Evolutionary conservation across 106 monocot species (phyloP).

Genomic region (Narthecium ossifragum): DNA sequence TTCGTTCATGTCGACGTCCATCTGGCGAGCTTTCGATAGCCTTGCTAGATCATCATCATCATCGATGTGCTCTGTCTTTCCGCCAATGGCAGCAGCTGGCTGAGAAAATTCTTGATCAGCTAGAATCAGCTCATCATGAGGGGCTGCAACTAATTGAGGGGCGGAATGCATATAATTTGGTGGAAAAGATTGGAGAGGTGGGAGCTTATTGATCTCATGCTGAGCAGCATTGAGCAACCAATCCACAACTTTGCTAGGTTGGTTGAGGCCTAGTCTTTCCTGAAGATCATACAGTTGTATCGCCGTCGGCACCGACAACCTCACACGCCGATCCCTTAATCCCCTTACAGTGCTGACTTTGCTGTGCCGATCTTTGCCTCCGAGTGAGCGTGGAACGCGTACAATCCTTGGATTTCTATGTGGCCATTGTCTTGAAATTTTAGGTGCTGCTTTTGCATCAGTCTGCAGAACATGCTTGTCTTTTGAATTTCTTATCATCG

Average conservation of each 20-base stretch:
- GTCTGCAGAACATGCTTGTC: neutral
- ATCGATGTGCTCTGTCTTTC: neutral
- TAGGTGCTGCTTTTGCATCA: neutral
- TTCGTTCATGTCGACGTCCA: no score
- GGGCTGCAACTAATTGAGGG: neutral
- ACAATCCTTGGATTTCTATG: slow-evolving; percentile 6
- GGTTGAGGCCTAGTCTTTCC: neutral
- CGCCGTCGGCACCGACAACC: slow-evolving; percentile 3
- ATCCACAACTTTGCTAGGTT: slow-evolving; percentile 18
- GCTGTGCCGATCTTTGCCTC: slow-evolving; percentile 13
- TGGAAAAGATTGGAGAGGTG: slow-evolving; percentile 24
- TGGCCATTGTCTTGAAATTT: neutral
- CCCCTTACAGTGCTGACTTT: slow-evolving; percentile 12
- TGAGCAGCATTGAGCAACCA: slow-evolving; percentile 28
- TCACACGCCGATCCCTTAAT: slow-evolving; percentile 9
- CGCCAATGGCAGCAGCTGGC: no score
- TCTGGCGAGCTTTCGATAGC: no score
- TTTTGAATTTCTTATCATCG: neutral
- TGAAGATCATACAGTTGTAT: slow-evolving; percentile 5
- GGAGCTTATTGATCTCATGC: slow-evolving; percentile 26
- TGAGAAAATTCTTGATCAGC: neutral
- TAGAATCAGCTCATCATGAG: neutral
- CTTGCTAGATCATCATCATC: no score
- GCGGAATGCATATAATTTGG: no score
- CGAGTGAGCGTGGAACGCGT: neutral